phyloP scores from a whole-genome alignment of 768 basidiomycete species.

The Pisolithus marmoratus region DNA sequence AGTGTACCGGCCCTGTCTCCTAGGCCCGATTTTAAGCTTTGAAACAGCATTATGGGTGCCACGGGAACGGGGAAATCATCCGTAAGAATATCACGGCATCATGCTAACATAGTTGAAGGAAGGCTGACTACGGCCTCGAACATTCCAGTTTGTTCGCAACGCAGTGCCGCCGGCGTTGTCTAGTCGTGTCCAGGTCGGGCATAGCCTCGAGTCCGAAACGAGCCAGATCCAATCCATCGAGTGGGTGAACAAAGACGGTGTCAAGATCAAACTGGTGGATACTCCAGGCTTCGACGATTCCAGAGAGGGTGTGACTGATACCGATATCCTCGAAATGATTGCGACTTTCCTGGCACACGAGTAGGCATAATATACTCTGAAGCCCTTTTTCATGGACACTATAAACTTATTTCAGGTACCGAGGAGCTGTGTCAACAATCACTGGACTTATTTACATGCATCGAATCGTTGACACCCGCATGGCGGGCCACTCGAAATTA shows the following conservation, averaged over 20 bases:
- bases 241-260: background rate
- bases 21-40: too few relatives aligned
- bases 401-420: background rate
- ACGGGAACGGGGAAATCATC: background rate
- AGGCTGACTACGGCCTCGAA: background rate
- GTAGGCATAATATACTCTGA: background rate
- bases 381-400: background rate
- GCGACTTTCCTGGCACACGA: background rate
- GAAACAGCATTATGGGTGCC: background rate
- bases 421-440: background rate
- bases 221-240: background rate
- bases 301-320: background rate
- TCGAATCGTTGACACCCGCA: constrained; percentile 36
- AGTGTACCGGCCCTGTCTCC: too few relatives aligned
- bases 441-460: constrained; percentile 42
- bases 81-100: background rate
- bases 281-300: constrained; percentile 1
- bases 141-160: background rate
- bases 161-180: background rate
- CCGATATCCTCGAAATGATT: background rate
- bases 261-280: background rate
- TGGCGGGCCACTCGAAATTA: constrained; percentile 35
- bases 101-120: background rate
- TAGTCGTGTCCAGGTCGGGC: background rate
- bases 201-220: background rate